phyloP scores from a whole-genome alignment of 768 basidiomycete species.

The Cubamyces lactineus region DNA sequence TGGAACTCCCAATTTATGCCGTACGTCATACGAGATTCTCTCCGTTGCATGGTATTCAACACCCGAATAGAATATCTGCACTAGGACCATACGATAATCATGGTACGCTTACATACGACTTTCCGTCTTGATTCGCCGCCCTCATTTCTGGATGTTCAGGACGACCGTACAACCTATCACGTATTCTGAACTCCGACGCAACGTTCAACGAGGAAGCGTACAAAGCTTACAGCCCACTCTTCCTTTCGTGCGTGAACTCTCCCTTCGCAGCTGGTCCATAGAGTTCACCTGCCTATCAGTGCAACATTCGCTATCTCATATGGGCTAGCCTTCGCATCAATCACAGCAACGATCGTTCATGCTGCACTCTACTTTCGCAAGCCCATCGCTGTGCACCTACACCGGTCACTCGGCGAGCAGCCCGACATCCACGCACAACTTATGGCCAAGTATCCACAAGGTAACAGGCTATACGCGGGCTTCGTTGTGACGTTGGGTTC shows the following conservation, averaged over 20 bases:
- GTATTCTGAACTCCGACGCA: conserved; percentile 40
- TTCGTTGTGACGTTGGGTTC: neutral
- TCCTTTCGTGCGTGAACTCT: conserved; percentile 37
- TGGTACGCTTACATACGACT: conserved; percentile 23
- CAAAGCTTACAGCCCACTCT: conserved; percentile 48
- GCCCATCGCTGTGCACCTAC: conserved; percentile 44
- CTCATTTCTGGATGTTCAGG: conserved; percentile 6
- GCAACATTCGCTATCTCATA: conserved; percentile 45
- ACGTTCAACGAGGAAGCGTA: conserved; percentile 44
- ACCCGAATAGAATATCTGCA: conserved; percentile 11
- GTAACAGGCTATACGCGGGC: neutral
- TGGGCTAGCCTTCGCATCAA: conserved; percentile 48
- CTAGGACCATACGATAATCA: conserved; percentile 42
- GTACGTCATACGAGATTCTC: conserved; percentile 36
- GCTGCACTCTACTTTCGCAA: conserved; percentile 47
- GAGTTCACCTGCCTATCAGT: no score
- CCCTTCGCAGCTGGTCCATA: no score
- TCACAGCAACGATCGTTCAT: conserved; percentile 51
- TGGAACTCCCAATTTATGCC: conserved; percentile 65
- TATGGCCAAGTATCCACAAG: conserved; percentile 40
- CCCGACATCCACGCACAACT: conserved; percentile 53
- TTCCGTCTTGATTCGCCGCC: neutral
- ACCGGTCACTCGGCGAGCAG: conserved; percentile 47
- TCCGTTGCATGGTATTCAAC: no score
- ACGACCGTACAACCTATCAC: conserved; percentile 43